Base-by-base conservation (phyloP, 83 land plant species). In the Picea engelmannii region DNA sequence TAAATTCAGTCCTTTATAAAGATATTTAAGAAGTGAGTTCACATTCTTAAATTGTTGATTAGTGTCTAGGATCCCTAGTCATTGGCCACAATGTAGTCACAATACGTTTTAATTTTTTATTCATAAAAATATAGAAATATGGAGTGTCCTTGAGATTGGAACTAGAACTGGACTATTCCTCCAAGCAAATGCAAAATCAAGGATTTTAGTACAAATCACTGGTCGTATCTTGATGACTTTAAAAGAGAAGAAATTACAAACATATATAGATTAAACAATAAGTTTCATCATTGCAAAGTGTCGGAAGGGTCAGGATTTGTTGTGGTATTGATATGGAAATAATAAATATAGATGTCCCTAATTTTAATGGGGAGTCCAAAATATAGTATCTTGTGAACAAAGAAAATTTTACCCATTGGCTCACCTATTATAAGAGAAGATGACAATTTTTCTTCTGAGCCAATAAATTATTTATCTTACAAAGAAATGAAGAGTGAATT, bases 401-500 rank as follows among this genome's bases (percentile, higher is more conserved):
- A 77, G 40, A 59, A 77, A 18, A 20, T 44, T 35, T 3, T 20
- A 73, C 8, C 76, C 20, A n/a, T 25, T n/a, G 55, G 21, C 24
- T 44, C 76, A 73, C 20, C 49, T 73, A 73, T 10, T 73, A 18
- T 73, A 73, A 44, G 12, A 40, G 47, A 21, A 73, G 76, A 73
- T 42, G 55, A 40, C 55, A 44, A 38, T 5, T 44, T 73, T 73
- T 11, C 20, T 73, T 73, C 47, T 44, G 44, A 44, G 42, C 47
- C 47, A 0, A 40, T 11, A 73, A 73, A 42, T 73, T 21, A 25
- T 73, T 73, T n/a, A 20, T 21, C 44, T 21, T 10, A 73, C 76
- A 73, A 73, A 8, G 52, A 73, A 44, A 7, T 73, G 17, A 74
- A 63, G 55, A 80, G 60, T 63, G 31, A 64, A 55, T 76, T 67